These are phyloP conservation scores for Plasmodium malariae DNA, from an alignment of 169 alveolate species.

Conservation along the genomic window DNA sequence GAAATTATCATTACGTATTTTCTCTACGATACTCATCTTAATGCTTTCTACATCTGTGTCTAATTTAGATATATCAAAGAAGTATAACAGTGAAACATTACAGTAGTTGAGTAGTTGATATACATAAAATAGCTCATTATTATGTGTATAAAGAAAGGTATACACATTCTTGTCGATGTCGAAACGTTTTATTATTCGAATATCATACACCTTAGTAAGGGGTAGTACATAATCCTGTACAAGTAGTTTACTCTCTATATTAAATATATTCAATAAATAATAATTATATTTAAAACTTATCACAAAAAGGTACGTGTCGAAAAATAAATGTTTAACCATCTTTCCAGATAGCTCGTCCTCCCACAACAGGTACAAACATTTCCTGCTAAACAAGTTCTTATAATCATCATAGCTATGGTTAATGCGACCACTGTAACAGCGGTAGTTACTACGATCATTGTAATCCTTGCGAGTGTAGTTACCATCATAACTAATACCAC, in stretches of 20 bases:
- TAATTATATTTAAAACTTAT: conserved; percentile 10
- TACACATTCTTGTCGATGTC: conserved; percentile 16
- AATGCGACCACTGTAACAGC: too few species aligned
- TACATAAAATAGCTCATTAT: conserved; percentile 5
- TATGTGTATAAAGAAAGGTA: conserved; percentile 25
- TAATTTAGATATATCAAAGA: conserved; percentile 5
- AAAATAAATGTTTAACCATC: background rate
- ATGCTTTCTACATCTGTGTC: conserved; percentile 15
- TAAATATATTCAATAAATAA: conserved; percentile 19
- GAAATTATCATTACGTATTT: background rate
- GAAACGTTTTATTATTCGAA: conserved; percentile 18
- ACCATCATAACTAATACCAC: too few species aligned
- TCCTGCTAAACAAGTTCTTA: too few species aligned
- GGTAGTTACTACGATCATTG: too few species aligned
- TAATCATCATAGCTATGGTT: too few species aligned
- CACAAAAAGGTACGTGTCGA: conserved; percentile 20
- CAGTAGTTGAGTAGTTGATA: conserved; percentile 38
- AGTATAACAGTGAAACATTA: conserved; percentile 5
- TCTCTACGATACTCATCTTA: conserved; percentile 27
- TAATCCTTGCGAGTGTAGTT: too few species aligned
- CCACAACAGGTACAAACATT: conserved; percentile 48
- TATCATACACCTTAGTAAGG: background rate
- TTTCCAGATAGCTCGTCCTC: conserved; percentile 49
- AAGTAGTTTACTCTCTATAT: conserved; percentile 28
- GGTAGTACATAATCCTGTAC: conserved; percentile 23